These are phyloP conservation scores for Ophiosphaerella herpotricha DNA, from an alignment of 2,329 filamentous ascomycete species.

Conservation along the genomic window DNA sequence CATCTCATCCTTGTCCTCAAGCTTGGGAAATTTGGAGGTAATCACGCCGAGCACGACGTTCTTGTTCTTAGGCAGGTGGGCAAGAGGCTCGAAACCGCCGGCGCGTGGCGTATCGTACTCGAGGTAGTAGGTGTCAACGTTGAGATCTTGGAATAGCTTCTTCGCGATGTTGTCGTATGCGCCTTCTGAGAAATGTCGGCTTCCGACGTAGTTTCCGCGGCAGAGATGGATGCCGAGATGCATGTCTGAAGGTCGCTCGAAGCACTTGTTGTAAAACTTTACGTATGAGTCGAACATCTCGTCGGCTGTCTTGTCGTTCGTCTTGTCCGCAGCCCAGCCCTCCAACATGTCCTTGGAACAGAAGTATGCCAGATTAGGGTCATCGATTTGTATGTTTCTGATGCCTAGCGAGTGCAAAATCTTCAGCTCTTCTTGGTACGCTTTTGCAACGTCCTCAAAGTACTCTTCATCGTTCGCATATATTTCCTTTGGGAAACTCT, in stretches of 20 bases:
- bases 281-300: constrained; percentile 77
- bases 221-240: constrained; percentile 79
- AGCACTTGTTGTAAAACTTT: constrained; percentile 73
- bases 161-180: constrained; percentile 54
- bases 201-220: constrained; percentile 55
- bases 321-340: constrained; percentile 60
- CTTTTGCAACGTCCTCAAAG: constrained; percentile 53
- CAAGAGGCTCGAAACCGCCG: constrained; percentile 54
- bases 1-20: constrained; percentile 54
- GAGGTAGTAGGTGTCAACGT: constrained; percentile 49
- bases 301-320: constrained; percentile 70
- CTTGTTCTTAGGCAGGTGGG: constrained; percentile 52
- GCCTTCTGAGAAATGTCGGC: constrained; percentile 53
- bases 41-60: constrained; percentile 54
- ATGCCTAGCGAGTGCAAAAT: constrained; percentile 52
- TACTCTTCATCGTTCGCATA: constrained; percentile 55
- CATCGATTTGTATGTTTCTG: constrained; percentile 56
- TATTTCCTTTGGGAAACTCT: constrained; percentile 51
- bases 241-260: constrained; percentile 68
- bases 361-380: constrained; percentile 54
- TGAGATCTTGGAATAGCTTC: constrained; percentile 48
- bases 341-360: constrained; percentile 45
- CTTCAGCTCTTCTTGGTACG: constrained; percentile 53
- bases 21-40: constrained; percentile 52
- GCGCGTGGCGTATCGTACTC: constrained; percentile 55